Evolutionary conservation across 306 rosid genomes (phyloP), one percentile per base, ranked within the genome.

Genomic region (Fagus crenata): DNA sequence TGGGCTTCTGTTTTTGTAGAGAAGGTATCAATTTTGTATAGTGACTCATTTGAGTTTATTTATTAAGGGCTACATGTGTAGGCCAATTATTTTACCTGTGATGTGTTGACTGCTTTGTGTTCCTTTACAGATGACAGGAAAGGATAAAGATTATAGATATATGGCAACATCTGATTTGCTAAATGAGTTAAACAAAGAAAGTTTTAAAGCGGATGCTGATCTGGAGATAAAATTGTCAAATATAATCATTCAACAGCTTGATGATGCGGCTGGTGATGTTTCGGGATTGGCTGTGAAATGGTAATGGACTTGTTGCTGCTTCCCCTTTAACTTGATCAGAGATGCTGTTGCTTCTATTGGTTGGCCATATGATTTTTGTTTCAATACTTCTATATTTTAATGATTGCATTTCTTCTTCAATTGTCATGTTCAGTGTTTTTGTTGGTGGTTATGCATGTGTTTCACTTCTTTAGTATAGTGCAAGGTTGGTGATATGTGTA

Each of bases 151-250:
- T 78, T 93, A 79, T 75, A 87, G 98, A 82, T 93, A 93, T 39
- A 93, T 93, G 98, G 98, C 98, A 7, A 93, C 98, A 53, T 93
- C 96, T 73, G 98, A 93, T 89, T 87, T 93, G 81, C 79, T 93
- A 15, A 91, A 85, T 36, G 98, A 93, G 64, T 77, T 93, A 75
- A 91, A 83, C 84, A 91, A 85, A 81, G 80, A 86, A 0, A 84
- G 81, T 40, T 93, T 93, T 55, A 93, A 84, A 84, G 90, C 96
- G 5, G 98, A 93, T 83, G 36, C 91, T 73, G 96, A 93, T 73
- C 86, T 91, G 17, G 97, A 91, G 90, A 73, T 83, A 0, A 93
- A 89, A 67, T 74, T 93, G 81, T 86, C 93, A 7, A 84, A 78
- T 75, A 89, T 93, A 81, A 89, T 93, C 83, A 87, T 93, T 54